Evolutionary conservation across 2,329 filamentous ascomycete genomes (phyloP).

Genomic region (Emergomyces orientalis): DNA sequence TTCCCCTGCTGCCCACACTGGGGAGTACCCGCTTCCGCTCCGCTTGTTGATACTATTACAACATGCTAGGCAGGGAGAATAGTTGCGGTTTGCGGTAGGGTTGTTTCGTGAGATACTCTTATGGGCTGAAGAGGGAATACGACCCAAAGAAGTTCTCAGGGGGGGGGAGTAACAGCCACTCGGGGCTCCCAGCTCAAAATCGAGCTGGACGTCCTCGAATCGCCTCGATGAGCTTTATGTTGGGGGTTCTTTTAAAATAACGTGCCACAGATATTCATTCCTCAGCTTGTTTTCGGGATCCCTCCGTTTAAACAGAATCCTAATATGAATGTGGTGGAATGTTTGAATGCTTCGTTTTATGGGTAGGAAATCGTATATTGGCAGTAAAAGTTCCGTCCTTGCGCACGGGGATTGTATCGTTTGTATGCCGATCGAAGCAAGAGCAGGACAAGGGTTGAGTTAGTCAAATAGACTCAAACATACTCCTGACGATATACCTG

Average conservation of each 20-base stretch:
- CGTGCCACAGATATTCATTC: background rate
- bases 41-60: too few species aligned
- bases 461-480: background rate
- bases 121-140: too few species aligned
- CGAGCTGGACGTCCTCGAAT: background rate
- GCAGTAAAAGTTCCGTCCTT: background rate
- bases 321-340: background rate
- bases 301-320: background rate
- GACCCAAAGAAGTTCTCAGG: too few species aligned
- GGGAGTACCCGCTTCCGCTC: too few species aligned
- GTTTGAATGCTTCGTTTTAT: background rate
- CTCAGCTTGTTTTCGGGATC: background rate
- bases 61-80: too few species aligned
- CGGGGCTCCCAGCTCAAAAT: background rate
- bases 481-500: background rate
- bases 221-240: background rate
- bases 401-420: background rate
- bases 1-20: too few species aligned
- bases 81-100: too few species aligned
- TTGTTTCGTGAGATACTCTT: too few species aligned
- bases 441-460: background rate
- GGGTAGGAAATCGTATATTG: background rate
- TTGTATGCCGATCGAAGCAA: background rate
- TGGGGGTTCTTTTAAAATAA: background rate
- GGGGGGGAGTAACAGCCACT: background rate